Conservation (phyloP, 1,139 yeast species). For the Eremothecium gossypii region DNA sequence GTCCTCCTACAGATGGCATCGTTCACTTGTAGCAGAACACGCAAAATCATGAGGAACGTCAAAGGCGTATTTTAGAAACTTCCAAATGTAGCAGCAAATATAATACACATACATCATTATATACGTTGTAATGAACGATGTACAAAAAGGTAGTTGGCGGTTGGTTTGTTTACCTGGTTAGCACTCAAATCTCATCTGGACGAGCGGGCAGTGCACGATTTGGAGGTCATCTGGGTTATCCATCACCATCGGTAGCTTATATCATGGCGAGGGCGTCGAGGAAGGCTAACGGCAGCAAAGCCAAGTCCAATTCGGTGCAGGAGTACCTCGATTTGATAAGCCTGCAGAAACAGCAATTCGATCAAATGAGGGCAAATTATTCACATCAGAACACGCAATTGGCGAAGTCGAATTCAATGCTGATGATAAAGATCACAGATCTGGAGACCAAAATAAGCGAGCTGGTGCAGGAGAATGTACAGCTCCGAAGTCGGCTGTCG, state of each 20-base stretch:
- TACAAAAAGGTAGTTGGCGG: slow-evolving; percentile 1
- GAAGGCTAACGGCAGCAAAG: background rate
- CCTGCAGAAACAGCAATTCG: slow-evolving; percentile 8
- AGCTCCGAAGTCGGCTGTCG: slow-evolving; percentile 32
- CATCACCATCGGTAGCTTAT: too few relatives aligned
- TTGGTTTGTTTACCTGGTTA: background rate
- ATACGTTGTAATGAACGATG: background rate
- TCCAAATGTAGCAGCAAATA: too few relatives aligned
- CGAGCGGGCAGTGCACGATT: too few relatives aligned
- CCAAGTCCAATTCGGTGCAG: background rate
- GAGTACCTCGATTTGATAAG: slow-evolving; percentile 3
- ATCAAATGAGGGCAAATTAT: slow-evolving; percentile 14
- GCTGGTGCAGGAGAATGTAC: slow-evolving; percentile 40
- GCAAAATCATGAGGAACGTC: too few relatives aligned
- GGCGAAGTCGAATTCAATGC: slow-evolving; percentile 46
- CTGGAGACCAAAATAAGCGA: slow-evolving; percentile 42
- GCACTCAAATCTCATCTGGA: too few relatives aligned
- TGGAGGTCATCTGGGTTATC: too few relatives aligned
- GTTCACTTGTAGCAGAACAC: too few relatives aligned
- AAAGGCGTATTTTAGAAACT: too few relatives aligned
- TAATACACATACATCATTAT: too few relatives aligned
- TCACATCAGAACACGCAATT: slow-evolving; percentile 40
- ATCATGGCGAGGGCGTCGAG: slow-evolving; percentile 1
- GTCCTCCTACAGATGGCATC: too few relatives aligned
- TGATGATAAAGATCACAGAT: slow-evolving; percentile 41